Evolutionary conservation across 2,329 filamentous ascomycete genomes (phyloP).

Genomic region (Endocalyx cinctus): DNA sequence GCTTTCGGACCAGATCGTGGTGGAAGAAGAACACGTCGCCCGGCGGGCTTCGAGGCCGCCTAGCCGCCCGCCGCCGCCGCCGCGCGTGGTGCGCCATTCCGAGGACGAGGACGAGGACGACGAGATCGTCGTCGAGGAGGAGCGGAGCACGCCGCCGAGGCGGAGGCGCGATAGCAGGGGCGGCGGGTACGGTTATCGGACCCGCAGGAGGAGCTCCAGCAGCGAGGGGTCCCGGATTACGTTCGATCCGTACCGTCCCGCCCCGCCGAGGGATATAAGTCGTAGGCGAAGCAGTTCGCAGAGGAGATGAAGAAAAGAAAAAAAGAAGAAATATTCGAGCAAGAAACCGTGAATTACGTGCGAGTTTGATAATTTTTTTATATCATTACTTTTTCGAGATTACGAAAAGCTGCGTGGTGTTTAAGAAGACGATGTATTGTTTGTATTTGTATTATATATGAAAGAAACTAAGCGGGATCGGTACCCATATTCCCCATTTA

Average conservation of each 20-base stretch:
- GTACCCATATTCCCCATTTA: too few relatives aligned
- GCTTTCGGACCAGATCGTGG: conserved; percentile 23
- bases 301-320: conserved; percentile 14
- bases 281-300: conserved; percentile 27
- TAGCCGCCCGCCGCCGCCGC: conserved; percentile 11
- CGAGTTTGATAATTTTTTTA: conserved; percentile 1
- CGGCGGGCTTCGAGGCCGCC: conserved; percentile 6
- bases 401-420: too few relatives aligned
- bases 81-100: conserved; percentile 16
- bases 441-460: too few relatives aligned
- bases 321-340: not conserved
- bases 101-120: conserved; percentile 22
- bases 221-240: too few relatives aligned
- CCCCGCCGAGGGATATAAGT: conserved; percentile 25
- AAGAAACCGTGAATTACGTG: not conserved
- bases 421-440: too few relatives aligned
- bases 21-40: conserved; percentile 20
- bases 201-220: too few relatives aligned
- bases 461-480: too few relatives aligned
- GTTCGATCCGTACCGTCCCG: conserved; percentile 28
- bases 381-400: too few relatives aligned
- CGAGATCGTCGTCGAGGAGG: conserved; percentile 36
- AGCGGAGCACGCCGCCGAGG: conserved; percentile 26
- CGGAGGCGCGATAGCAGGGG: conserved; percentile 21
- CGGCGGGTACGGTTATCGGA: conserved; percentile 16